Base-by-base conservation (phyloP, 2,329 filamentous ascomycete genomes). In the Pseudogymnoascus sp. region DNA sequence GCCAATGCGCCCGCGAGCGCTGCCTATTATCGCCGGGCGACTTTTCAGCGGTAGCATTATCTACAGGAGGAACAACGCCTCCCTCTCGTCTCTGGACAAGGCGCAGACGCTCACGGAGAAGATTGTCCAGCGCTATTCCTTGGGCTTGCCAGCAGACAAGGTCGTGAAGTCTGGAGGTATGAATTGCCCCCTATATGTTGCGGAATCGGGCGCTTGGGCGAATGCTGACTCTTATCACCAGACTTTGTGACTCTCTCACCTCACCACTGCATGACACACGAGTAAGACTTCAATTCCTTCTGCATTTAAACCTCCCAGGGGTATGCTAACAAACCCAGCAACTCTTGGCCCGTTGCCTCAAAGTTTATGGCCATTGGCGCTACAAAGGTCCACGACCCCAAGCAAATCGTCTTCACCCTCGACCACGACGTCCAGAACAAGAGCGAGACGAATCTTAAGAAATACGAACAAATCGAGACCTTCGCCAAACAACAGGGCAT, bases 341-440 rank as follows among this genome's bases (percentile, higher is more conserved):
- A 94, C 72, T 86, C 85, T 1, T 89, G 83, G 83, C 87, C 90
- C 0, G 84, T 94, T 0, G 85, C 86, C 64, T 65, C 72, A 45
- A 94, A 93, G 75, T 93, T 92, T 77, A 89, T 90, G 85, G 86
- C 85, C 9, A 92, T 92, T 65, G 90, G 90, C 13, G 90, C 90
- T 0, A 83, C 87, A 55, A 84, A 86, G 71, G 81, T 96, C 69
- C 81, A 90, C 67, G 77, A 92, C 72, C 81, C 81, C 2, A 76
- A 79, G 18, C 92, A 96, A 76, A 78, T 94, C 29, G 89, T 96
- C 18, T 87, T 94, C 79, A 88, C 90, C 0, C 76, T 96, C 1
- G 92, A 96, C 70, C 92, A 96, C 71, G 90, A 96, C 68, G 89
- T 96, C 0, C 90, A 95, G 72, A 94, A 95, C 74, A 89, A 87